Evolutionary conservation across 2,329 filamentous ascomycete species (phyloP), one percentile per base, ranked within the genome.

Genomic region (Fusarium continuum): DNA sequence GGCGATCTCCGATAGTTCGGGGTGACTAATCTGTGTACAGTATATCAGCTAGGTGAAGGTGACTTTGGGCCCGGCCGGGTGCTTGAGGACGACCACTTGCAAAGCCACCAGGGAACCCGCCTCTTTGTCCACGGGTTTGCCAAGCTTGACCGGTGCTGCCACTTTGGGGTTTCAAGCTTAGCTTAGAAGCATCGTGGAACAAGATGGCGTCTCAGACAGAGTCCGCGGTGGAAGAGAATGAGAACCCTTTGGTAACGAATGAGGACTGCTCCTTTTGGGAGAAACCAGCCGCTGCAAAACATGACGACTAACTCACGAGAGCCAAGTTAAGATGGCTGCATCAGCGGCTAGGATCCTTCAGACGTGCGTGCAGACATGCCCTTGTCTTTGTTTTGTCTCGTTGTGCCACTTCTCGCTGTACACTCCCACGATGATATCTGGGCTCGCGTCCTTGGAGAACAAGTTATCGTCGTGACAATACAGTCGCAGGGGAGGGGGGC

Each of bases 331-430:
- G 44, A 48, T 41, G 20, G 10, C 34, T 28, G 29, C 61, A 61
- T 65, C 51, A 58, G 61, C 38, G 46, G 61, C 56, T 61, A 40
- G 46, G 22, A 57, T 49, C 45, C 31, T 43, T 31, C 34, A 50
- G 31, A 20, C 6, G 9, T 45, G 28, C 6, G 9, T 45, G 28
- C 36, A 44, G 26, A 19, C 32, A 14, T 34, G 19, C 38, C 45
- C 45, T 25, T 35, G 35, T 43, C 17, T 19, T 8, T 41, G 31
- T 35, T 13, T 28, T 28, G 14, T 50, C 44, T 43, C 19, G 25
- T 25, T n/a, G 26, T 38, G 41, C 51, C 40, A 6, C 23, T 25
- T 17, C n/a, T 22, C 29, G 34, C 14, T 39, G 22, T 41, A 25
- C 10, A 29, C 34, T 36, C 34, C 19, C 34, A 13, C 13, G 13